These are phyloP conservation scores for Tylopilus sp. DNA, from an alignment of 1,284 basidiomycete genomes.

Conservation along the genomic window DNA sequence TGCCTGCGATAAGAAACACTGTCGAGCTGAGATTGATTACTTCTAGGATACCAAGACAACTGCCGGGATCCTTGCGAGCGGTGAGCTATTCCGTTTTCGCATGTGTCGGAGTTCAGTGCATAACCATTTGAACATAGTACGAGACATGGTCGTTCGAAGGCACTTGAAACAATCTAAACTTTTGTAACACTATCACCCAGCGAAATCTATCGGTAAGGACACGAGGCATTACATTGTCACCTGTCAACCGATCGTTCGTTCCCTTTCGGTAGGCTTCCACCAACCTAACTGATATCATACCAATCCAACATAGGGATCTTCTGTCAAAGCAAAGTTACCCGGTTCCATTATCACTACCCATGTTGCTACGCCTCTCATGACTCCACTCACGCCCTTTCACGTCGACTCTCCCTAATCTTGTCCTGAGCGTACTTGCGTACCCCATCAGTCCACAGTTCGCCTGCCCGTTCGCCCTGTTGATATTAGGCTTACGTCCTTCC, in stretches of 20 bases:
- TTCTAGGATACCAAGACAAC: conserved; percentile 67
- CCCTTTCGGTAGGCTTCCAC: conserved; percentile 3
- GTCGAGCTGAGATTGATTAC: conserved; percentile 5
- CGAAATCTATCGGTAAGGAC: conserved; percentile 10
- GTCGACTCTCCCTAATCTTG: background rate
- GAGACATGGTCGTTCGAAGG: conserved; percentile 37
- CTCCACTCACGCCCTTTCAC: conserved; percentile 2
- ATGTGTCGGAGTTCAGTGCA: background rate
- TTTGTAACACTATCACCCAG: conserved; percentile 33
- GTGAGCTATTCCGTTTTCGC: conserved; percentile 38
- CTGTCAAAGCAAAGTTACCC: conserved; percentile 16
- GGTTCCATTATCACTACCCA: conserved; percentile 5
- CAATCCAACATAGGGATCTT: background rate
- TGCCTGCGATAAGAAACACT: background rate
- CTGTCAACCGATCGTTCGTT: conserved; percentile 1
- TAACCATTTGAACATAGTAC: conserved; percentile 24
- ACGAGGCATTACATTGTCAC: background rate
- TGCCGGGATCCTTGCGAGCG: conserved; percentile 71
- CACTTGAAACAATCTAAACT: conserved; percentile 55
- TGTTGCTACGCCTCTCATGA: conserved; percentile 13
- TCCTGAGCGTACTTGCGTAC: background rate
- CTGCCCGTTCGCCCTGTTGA: background rate
- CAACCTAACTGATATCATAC: conserved; percentile 4
- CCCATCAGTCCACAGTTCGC: background rate
- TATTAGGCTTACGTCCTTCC: background rate